A percentile compares a stretch with the other conserved stretches of the same genome.
Evolutionary conservation across 768 basidiomycete genomes (phyloP).

Genomic region (Pisolithus tinctorius): DNA sequence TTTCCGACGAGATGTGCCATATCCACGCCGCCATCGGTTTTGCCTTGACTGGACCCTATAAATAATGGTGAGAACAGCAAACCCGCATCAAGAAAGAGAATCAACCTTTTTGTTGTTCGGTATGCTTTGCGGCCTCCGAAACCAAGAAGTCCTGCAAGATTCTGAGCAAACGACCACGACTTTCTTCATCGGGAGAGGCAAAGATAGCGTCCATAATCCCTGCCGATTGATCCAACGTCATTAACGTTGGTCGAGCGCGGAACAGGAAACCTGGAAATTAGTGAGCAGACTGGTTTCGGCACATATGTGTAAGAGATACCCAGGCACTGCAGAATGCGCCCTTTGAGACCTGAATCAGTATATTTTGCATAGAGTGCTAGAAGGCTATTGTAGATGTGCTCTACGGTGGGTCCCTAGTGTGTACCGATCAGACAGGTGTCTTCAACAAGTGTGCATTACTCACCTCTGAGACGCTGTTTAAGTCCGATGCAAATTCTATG

Average conservation of each 20-base stretch:
- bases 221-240: conserved; percentile 75
- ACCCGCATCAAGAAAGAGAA: not conserved
- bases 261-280: conserved; percentile 73
- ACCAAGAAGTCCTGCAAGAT: conserved; percentile 91
- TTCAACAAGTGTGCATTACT: not conserved
- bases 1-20: conserved; percentile 95
- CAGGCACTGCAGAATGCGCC: conserved; percentile 78
- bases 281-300: not conserved
- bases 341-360: conserved; percentile 48
- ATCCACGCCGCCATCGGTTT: conserved; percentile 47
- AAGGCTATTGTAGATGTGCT: conserved; percentile 73
- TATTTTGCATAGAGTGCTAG: conserved; percentile 68
- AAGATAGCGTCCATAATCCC: conserved; percentile 90
- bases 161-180: conserved; percentile 65
- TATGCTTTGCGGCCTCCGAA: conserved; percentile 75
- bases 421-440: conserved; percentile 1
- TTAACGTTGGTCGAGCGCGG: conserved; percentile 84
- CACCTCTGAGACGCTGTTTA: conserved; percentile 55
- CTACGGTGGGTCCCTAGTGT: conserved; percentile 63
- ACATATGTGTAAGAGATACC: conserved; percentile 41
- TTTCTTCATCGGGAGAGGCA: conserved; percentile 62
- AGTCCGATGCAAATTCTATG: conserved; percentile 48
- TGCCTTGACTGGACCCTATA: conserved; percentile 16
- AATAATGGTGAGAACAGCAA: not conserved
- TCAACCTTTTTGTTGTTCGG: conserved; percentile 62